Evolutionary conservation across 208 protist species (phyloP).

Genomic region (Porcisia deanei): DNA sequence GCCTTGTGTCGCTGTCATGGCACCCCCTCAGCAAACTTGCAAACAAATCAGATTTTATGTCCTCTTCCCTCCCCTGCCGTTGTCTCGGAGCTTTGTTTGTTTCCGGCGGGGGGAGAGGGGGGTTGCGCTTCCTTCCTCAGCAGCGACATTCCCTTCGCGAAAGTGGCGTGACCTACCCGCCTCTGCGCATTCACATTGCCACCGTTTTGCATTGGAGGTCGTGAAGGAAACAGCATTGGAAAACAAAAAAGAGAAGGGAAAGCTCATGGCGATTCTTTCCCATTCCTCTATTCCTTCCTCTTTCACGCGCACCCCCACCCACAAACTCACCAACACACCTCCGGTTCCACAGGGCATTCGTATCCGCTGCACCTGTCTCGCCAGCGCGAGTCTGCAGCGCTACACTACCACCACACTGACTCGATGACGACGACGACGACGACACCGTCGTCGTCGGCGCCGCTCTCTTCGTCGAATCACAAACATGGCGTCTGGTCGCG

Average conservation of each 20-base stretch:
- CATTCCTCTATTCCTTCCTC: neutral
- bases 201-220: neutral
- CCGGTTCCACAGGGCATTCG: neutral
- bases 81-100: neutral
- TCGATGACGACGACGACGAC: neutral
- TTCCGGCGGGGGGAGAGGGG: no score
- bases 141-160: neutral
- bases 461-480: neutral
- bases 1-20: neutral
- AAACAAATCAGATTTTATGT: no score
- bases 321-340: neutral
- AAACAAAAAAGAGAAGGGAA: neutral
- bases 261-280: neutral
- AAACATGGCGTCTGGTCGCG: constrained; percentile 1
- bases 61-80: neutral
- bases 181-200: neutral
- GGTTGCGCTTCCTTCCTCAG: neutral
- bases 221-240: neutral
- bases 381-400: neutral
- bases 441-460: neutral
- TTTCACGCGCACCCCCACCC: no score
- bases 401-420: neutral
- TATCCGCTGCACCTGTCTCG: no score
- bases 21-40: neutral
- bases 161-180: neutral